Evolutionary conservation across 495 filamentous ascomycete genomes (phyloP).

Genomic region (Podospora pseudoanserina): DNA sequence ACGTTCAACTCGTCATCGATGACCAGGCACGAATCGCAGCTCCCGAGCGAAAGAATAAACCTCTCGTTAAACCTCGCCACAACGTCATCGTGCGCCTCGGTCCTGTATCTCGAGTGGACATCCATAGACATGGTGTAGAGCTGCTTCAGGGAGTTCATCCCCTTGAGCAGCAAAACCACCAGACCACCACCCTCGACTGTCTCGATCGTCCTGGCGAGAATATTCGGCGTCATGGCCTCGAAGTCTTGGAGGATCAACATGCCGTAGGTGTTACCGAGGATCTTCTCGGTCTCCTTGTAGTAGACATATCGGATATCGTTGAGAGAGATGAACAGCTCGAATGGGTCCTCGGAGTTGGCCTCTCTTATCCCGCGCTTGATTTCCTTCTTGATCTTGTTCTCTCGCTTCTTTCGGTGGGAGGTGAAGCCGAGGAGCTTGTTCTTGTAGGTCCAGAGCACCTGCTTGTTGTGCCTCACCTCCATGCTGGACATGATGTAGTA

Average conservation of each 20-base stretch:
- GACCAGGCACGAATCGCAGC: conserved; percentile 91
- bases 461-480: conserved; percentile 94
- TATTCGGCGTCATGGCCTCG: conserved; percentile 93
- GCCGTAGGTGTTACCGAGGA: conserved; percentile 95
- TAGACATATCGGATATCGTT: conserved; percentile 98
- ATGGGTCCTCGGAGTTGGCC: conserved; percentile 92
- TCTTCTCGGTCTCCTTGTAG: conserved; percentile 99
- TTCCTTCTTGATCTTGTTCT: conserved; percentile 96
- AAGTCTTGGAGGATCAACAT: conserved; percentile 99
- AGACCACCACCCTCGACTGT: conserved; percentile 96
- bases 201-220: conserved; percentile 91
- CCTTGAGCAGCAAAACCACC: conserved; percentile 85
- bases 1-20: conserved; percentile 98
- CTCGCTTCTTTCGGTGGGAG: conserved; percentile 89
- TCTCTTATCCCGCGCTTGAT: conserved; percentile 94
- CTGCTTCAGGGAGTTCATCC: conserved; percentile 96
- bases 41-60: conserved; percentile 90
- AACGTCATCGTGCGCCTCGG: conserved; percentile 94
- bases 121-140: conserved; percentile 98
- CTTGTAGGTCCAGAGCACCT: conserved; percentile 99
- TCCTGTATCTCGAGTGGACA: conserved; percentile 92
- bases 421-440: conserved; percentile 94
- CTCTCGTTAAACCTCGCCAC: conserved; percentile 96
- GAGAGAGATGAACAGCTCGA: conserved; percentile 95
- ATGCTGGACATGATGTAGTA: conserved; percentile 89